Evolutionary conservation across 2,329 filamentous ascomycete species (phyloP).

Genomic region (Phaeosphaeriaceae sp.): DNA sequence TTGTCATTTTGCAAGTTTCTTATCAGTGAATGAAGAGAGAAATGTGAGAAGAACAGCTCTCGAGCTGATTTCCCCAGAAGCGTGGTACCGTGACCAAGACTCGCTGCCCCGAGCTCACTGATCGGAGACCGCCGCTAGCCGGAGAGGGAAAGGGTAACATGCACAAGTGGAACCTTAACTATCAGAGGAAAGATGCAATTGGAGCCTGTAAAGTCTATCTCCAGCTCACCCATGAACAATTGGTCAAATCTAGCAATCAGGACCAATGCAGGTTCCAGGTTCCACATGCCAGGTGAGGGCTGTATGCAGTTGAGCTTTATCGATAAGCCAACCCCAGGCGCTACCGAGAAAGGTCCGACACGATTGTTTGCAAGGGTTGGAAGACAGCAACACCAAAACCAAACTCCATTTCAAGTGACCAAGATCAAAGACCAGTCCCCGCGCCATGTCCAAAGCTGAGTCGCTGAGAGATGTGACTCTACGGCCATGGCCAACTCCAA

Average conservation of each 20-base stretch:
- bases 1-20: constrained; percentile 43
- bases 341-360: constrained; percentile 20
- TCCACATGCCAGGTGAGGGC: constrained; percentile 1
- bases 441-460: constrained; percentile 31
- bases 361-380: constrained; percentile 23
- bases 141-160: constrained; percentile 18
- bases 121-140: constrained; percentile 36
- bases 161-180: constrained; percentile 24
- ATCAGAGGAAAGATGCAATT: constrained; percentile 9
- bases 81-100: constrained; percentile 23
- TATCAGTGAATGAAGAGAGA: constrained; percentile 1
- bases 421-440: constrained; percentile 2
- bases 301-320: constrained; percentile 11
- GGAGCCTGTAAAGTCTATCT: not conserved
- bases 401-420: constrained; percentile 8
- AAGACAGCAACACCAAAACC: constrained; percentile 4
- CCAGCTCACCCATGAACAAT: not conserved
- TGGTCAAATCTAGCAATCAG: not conserved
- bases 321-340: constrained; percentile 17
- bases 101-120: constrained; percentile 24
- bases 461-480: constrained; percentile 60
- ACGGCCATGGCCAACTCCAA: constrained; percentile 64
- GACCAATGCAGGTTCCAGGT: not conserved
- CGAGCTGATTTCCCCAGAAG: not conserved
- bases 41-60: constrained; percentile 9